Percentiles rank a stretch among this genome's conserved stretches.
phyloP scores from a whole-genome alignment of 169 alveolate species.

The Eimeria necatrix region DNA sequence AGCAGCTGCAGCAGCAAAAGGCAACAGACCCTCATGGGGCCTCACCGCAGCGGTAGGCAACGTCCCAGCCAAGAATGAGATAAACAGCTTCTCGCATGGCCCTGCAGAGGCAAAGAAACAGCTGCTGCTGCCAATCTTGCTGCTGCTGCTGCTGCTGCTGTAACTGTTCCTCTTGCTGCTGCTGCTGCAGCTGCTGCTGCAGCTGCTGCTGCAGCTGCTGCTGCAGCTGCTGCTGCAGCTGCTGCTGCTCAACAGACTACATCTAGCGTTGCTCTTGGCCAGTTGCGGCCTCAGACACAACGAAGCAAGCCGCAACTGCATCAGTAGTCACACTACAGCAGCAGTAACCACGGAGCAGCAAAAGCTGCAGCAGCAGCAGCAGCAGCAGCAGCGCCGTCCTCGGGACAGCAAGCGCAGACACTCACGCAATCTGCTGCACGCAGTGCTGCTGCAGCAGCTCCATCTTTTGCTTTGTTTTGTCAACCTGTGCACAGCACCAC shows the following conservation, averaged over 20 bases:
- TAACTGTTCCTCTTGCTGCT: no score
- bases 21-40: not conserved
- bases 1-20: not conserved
- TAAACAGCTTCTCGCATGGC: slow-evolving; percentile 43
- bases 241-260: no score
- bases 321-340: no score
- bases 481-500: not conserved
- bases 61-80: slow-evolving; percentile 38
- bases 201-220: not conserved
- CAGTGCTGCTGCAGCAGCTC: not conserved
- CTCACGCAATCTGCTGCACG: not conserved
- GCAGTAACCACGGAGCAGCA: no score
- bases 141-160: no score
- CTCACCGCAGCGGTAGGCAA: not conserved
- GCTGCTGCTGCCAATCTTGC: no score
- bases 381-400: no score
- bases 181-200: not conserved
- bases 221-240: no score
- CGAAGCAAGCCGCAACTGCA: no score
- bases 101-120: not conserved
- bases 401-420: not conserved
- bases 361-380: no score
- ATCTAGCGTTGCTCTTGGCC: no score
- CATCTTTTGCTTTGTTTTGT: not conserved
- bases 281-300: no score